Evolutionary conservation across 495 filamentous ascomycete species (phyloP), one percentile per base, ranked within the genome.

Genomic region (Neurospora sp.): DNA sequence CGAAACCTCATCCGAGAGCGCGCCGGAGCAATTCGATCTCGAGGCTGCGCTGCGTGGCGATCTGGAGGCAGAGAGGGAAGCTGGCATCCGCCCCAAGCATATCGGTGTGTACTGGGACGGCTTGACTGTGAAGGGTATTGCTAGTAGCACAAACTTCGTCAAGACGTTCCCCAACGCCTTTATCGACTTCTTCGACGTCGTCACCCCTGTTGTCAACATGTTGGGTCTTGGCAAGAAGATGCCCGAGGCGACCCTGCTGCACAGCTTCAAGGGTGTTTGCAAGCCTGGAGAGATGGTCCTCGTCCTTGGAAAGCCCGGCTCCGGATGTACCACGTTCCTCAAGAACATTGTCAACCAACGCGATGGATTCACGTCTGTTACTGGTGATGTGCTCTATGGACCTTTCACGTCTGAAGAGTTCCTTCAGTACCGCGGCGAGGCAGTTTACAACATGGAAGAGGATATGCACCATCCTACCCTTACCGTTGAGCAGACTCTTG

Each of bases 231-330:
- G 86, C 16, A 85, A 87, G 68, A 90, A 89, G 74, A 90, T 88
- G 3, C 83, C 84, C 70, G 91, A 94, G 78, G 87, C 89, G 69
- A 88, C 91, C 31, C 85, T 91, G 22, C 81, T 93, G 68, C 81
- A 87, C 71, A 80, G 80, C 40, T 88, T 88, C 76, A 81, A 75
- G 73, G 87, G 87, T 61, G 80, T 88, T 16, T 84, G 85, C 40
- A 90, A 90, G 74, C 90, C 92, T 1, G 94, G 94, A 18, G 94
- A 98, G 81, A 97, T 97, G 94, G 85, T 96, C 2, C 83, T 98
- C 22, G 94, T 98, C 11, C 85, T 98, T 22, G 94, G 94, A 12
- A 88, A 92, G 70, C 94, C 94, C 0, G 94, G 94, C 0, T 91
- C 90, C 10, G 94, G 94, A 41, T 97, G 94, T 79, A 94, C 94